Percentiles rank a stretch among this genome's conserved stretches.
Conservation (phyloP, 176 grass and related monocot genomes). For the Guadua angustifolia region DNA sequence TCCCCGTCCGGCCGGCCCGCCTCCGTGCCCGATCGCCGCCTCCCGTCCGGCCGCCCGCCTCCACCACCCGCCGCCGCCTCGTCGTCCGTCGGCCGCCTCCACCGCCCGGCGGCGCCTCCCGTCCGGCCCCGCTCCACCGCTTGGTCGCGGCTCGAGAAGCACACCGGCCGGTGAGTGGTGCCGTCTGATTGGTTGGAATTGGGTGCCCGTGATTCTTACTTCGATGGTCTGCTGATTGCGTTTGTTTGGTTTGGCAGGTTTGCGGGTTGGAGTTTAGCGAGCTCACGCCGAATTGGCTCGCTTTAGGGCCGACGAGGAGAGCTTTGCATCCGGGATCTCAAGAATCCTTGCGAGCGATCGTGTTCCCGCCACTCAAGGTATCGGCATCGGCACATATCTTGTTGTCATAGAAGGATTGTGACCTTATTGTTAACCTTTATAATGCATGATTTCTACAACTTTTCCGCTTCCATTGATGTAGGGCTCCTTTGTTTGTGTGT, state of each 20-base stretch:
- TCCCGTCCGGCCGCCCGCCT: no score
- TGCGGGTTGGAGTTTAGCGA: constrained; percentile 85
- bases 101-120: no score
- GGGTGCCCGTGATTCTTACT: neutral
- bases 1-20: no score
- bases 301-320: constrained; percentile 89
- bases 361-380: constrained; percentile 87
- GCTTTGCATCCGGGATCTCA: constrained; percentile 94
- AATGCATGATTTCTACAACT: constrained; percentile 2
- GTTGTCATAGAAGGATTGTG: neutral
- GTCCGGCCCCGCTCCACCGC: no score
- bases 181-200: constrained; percentile 13
- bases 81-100: no score
- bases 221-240: constrained; percentile 33
- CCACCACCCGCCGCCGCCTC: no score
- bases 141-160: constrained; percentile 84
- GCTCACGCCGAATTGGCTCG: constrained; percentile 73
- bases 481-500: neutral
- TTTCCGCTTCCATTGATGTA: neutral
- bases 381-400: neutral
- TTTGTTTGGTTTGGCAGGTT: constrained; percentile 57
- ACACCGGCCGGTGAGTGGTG: constrained; percentile 75
- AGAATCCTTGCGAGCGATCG: constrained; percentile 69
- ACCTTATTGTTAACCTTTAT: constrained; percentile 21
- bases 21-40: no score